Percentiles rank a stretch among this genome's conserved stretches.
phyloP scores from a whole-genome alignment of 495 filamentous ascomycete species.

The Penicillium maclennaniae region DNA sequence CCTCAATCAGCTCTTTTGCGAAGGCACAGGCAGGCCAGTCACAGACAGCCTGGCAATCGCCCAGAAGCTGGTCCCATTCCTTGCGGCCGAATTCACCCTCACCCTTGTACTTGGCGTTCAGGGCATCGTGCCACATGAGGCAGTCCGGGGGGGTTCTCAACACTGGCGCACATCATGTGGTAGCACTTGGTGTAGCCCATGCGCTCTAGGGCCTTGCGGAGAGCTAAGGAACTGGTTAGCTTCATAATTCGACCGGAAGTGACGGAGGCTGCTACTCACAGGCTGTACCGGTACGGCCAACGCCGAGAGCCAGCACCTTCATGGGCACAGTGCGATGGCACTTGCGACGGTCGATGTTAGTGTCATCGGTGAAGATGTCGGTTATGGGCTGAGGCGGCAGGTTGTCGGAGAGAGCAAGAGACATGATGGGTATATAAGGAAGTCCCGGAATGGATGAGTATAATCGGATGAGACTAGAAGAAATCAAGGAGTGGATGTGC shows the following conservation, averaged over 20 bases:
- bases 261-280: conserved; percentile 39
- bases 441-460: background rate
- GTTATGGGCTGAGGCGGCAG: conserved; percentile 43
- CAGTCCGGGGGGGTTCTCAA: conserved; percentile 57
- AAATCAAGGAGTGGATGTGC: conserved; percentile 1
- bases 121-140: conserved; percentile 61
- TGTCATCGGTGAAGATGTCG: conserved; percentile 52
- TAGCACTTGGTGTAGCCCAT: conserved; percentile 61
- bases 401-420: conserved; percentile 41
- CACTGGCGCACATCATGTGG: conserved; percentile 63
- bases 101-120: conserved; percentile 61
- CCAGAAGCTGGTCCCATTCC: conserved; percentile 66
- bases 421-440: conserved; percentile 27
- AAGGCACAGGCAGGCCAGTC: conserved; percentile 66
- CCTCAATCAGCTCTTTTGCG: conserved; percentile 62
- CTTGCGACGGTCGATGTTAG: conserved; percentile 59
- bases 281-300: conserved; percentile 64
- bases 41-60: conserved; percentile 62
- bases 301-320: conserved; percentile 60
- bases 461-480: background rate
- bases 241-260: background rate
- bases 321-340: conserved; percentile 62
- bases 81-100: conserved; percentile 57
- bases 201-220: conserved; percentile 55
- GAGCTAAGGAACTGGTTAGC: conserved; percentile 25